Base-by-base conservation (phyloP, 768 basidiomycete genomes). In the Mycena polygramma region DNA sequence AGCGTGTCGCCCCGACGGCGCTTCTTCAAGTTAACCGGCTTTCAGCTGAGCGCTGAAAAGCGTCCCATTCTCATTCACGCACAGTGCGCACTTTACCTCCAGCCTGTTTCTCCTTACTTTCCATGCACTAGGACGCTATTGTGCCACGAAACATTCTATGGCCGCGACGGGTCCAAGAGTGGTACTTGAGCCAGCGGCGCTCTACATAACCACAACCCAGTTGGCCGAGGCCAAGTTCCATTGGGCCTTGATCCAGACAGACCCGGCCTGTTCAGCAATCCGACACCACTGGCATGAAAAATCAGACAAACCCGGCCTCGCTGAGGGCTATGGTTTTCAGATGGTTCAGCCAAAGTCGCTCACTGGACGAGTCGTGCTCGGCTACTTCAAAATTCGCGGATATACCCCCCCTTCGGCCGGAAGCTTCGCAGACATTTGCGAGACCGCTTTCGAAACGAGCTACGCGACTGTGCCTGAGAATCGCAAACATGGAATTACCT, bases 221-320 rank as follows among this genome's bases (percentile, higher is more conserved):
- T 48, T 76, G 43, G 35, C 74, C 30, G 69, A 67, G 49, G 72
- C 69, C 57, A 70, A 69, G 54, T 76, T 73, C 41, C 75, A 76
- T 48, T 76, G 75, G 75, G 70, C 75, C 36, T 59, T 76, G 24
- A 63, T 75, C 36, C 54, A 58, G 26, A 72, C 74, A 14, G 69
- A 72, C 58, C 43, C 63, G 10, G 48, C 37, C 43, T 74, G 74
- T 46, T 41, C 57, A 14, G 70, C 70, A 14, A 73, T 69, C 39
- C 63, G 74, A 49, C 75, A 76, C 49, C 75, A 76, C 55, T 76
- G 75, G 75, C 72, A 73, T 45, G 72, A 74, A 39, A 63, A 55
- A 53, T 58, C 70, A 6, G 15, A 61, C 37, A 65, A 55, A 49
- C 66, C 46, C 22, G 52, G 30, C 26, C 51, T 69, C 14, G 63